Evolutionary conservation across 106 monocot species (phyloP).

Genomic region (Platanthera zijinensis): DNA sequence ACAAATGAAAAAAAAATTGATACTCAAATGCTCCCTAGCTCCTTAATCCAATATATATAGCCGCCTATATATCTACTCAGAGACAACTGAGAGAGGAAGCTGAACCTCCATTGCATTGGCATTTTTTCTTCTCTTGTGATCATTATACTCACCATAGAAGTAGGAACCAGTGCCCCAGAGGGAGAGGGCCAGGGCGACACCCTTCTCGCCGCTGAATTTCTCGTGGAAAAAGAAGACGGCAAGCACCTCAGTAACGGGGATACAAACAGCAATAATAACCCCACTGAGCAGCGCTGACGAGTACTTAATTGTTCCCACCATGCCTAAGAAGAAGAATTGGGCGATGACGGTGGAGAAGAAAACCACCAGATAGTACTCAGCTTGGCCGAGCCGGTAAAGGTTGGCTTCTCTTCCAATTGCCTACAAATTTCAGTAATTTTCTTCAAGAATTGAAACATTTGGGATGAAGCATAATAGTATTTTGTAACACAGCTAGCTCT

Average conservation of each 20-base stretch:
- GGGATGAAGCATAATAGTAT: not conserved
- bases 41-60: too few species aligned
- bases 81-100: not conserved
- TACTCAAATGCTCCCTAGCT: too few species aligned
- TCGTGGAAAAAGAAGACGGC: slow-evolving; percentile 44
- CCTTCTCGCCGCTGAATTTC: slow-evolving; percentile 36
- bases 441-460: not conserved
- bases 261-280: slow-evolving; percentile 35
- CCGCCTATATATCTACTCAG: not conserved
- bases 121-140: slow-evolving; percentile 12
- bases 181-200: slow-evolving; percentile 41
- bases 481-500: too few species aligned
- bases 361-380: slow-evolving; percentile 50
- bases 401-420: slow-evolving; percentile 39
- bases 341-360: slow-evolving; percentile 21
- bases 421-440: slow-evolving; percentile 9
- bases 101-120: not conserved
- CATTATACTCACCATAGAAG: slow-evolving; percentile 41
- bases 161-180: slow-evolving; percentile 54
- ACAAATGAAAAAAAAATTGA: too few species aligned
- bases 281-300: slow-evolving; percentile 57
- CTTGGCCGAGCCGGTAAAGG: slow-evolving; percentile 30
- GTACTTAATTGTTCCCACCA: slow-evolving; percentile 43
- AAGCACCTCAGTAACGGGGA: slow-evolving; percentile 52
- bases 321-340: slow-evolving; percentile 46